Conservation (phyloP, 179 eudicot genomes). For the Gypsophila paniculata region DNA sequence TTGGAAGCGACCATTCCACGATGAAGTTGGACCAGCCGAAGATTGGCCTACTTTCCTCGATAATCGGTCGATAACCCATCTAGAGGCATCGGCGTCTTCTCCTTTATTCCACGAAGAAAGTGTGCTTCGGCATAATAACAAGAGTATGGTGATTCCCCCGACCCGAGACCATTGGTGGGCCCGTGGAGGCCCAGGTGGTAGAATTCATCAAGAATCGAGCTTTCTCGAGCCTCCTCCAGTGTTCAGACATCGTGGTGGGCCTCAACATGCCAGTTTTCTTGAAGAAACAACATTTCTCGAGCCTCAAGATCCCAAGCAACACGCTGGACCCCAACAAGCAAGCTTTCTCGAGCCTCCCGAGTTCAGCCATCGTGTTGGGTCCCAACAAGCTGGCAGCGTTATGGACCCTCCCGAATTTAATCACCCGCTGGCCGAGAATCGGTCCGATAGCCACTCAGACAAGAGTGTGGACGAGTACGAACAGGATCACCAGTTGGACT, state of each 20-base stretch:
- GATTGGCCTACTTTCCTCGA: slow-evolving; percentile 42
- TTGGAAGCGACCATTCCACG: slow-evolving; percentile 40
- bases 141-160: slow-evolving; percentile 22
- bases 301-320: slow-evolving; percentile 17
- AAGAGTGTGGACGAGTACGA: slow-evolving; percentile 44
- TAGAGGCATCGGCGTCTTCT: slow-evolving; percentile 67
- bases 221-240: slow-evolving; percentile 30
- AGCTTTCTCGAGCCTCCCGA: slow-evolving; percentile 32
- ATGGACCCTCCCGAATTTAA: slow-evolving; percentile 25
- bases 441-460: slow-evolving; percentile 37
- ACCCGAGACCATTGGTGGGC: slow-evolving; percentile 76
- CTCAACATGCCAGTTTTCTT: slow-evolving; percentile 23
- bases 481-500: slow-evolving; percentile 39
- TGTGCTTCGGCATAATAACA: slow-evolving; percentile 35
- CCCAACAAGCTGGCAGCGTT: slow-evolving; percentile 19
- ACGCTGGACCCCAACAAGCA: slow-evolving; percentile 5
- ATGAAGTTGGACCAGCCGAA: slow-evolving; percentile 32
- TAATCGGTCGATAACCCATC: slow-evolving; percentile 38
- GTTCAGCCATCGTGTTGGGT: slow-evolving; percentile 9
- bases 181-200: slow-evolving; percentile 32
- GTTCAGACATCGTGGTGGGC: slow-evolving; percentile 1
- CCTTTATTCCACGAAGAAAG: slow-evolving; percentile 44
- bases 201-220: slow-evolving; percentile 22
- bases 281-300: slow-evolving; percentile 23
- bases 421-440: slow-evolving; percentile 20